phyloP scores from a whole-genome alignment of 73 alveolate species.

The Paramecium bursaria region DNA sequence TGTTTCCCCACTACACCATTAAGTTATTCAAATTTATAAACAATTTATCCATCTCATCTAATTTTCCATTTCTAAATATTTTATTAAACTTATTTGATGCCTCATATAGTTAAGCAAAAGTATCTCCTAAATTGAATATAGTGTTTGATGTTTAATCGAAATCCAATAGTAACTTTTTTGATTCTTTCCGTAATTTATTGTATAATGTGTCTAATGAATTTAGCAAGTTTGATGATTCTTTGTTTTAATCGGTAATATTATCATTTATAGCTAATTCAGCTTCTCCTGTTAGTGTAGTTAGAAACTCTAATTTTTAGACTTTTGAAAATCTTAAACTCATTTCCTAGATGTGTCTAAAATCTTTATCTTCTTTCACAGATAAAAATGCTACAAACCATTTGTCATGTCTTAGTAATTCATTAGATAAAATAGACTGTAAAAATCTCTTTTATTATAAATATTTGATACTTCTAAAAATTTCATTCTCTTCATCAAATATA shows the following conservation, averaged over 20 bases:
- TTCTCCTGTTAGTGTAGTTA: constrained; percentile 8
- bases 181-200: constrained; percentile 37
- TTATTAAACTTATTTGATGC: constrained; percentile 40
- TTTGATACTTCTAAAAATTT: constrained; percentile 54
- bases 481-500: constrained; percentile 41
- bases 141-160: constrained; percentile 58
- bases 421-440: background rate
- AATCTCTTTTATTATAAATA: constrained; percentile 7
- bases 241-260: background rate
- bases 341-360: constrained; percentile 7
- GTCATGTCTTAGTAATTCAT: constrained; percentile 39
- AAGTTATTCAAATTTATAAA: constrained; percentile 37
- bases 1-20: constrained; percentile 56
- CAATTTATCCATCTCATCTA: constrained; percentile 6
- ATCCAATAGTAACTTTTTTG: constrained; percentile 41
- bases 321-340: background rate
- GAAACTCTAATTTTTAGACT: constrained; percentile 28
- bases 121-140: constrained; percentile 40
- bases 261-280: constrained; percentile 35
- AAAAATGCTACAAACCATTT: constrained; percentile 55
- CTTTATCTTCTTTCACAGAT: constrained; percentile 47
- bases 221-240: background rate
- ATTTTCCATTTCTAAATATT: constrained; percentile 3
- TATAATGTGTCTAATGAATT: background rate
- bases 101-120: constrained; percentile 12